Conservation (phyloP, 257 asterid species). For the Mentha longifolia region DNA sequence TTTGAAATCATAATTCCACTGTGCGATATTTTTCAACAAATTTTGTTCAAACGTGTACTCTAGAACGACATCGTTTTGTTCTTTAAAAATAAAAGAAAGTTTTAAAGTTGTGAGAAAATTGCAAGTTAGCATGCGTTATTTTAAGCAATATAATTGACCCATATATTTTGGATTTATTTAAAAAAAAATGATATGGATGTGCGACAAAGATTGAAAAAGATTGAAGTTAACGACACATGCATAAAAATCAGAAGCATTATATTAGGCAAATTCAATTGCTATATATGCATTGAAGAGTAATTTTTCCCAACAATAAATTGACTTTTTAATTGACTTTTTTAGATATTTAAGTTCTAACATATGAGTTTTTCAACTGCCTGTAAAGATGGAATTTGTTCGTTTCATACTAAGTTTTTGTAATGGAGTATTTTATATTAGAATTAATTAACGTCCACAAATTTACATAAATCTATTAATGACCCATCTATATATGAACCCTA, state of each 20-base stretch:
- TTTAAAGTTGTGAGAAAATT: too few species aligned
- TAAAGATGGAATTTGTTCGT: not conserved
- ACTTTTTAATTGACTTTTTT: not conserved
- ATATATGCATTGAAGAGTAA: not conserved
- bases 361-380: constrained; percentile 10
- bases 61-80: too few species aligned
- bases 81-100: too few species aligned
- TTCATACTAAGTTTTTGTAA: constrained; percentile 6
- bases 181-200: not conserved
- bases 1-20: too few species aligned
- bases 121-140: too few species aligned
- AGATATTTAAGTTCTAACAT: not conserved
- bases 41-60: too few species aligned
- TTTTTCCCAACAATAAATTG: not conserved
- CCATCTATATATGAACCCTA: too few species aligned
- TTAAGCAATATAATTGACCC: not conserved
- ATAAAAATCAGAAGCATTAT: not conserved
- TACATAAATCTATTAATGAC: too few species aligned
- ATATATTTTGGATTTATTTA: too few species aligned
- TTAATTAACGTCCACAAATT: not conserved
- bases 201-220: not conserved
- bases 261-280: constrained; percentile 23
- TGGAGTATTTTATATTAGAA: not conserved
- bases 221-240: not conserved
- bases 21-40: too few species aligned